Conservation (phyloP, 768 basidiomycete genomes). For the Lactifluus subvellereus region DNA sequence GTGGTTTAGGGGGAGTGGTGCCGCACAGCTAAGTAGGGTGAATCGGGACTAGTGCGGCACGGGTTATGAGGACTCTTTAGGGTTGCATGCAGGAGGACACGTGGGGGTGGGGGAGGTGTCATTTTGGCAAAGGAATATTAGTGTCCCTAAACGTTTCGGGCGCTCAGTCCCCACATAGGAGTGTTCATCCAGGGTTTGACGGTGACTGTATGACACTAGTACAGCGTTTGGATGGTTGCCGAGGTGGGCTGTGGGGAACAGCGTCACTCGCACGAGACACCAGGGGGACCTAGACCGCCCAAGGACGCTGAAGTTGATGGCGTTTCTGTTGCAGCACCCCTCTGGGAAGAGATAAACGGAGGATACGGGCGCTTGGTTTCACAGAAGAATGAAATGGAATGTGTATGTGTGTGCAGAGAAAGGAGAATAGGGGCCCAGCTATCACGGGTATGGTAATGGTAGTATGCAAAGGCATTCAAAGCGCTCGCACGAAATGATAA, state of each 20-base stretch:
- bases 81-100: background rate
- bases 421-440: background rate
- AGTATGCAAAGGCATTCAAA: background rate
- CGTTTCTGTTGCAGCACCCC: background rate
- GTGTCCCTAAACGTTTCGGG: too few species aligned
- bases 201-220: background rate
- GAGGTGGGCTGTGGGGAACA: background rate
- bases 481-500: background rate
- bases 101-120: background rate
- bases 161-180: too few species aligned
- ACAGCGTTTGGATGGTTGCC: background rate
- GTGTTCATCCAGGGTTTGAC: too few species aligned
- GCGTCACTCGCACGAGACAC: background rate
- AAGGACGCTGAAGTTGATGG: background rate
- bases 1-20: too few species aligned
- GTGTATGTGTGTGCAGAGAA: background rate
- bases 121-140: too few species aligned
- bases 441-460: constrained; percentile 13
- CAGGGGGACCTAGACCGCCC: background rate
- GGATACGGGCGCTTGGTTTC: background rate
- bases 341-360: background rate
- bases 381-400: constrained; percentile 10
- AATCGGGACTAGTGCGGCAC: background rate
- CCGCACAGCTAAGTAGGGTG: too few species aligned
- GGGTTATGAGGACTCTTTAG: background rate